Base-by-base conservation (phyloP, 352 stramenopile genomes). In the Globisporangium nodosum region DNA sequence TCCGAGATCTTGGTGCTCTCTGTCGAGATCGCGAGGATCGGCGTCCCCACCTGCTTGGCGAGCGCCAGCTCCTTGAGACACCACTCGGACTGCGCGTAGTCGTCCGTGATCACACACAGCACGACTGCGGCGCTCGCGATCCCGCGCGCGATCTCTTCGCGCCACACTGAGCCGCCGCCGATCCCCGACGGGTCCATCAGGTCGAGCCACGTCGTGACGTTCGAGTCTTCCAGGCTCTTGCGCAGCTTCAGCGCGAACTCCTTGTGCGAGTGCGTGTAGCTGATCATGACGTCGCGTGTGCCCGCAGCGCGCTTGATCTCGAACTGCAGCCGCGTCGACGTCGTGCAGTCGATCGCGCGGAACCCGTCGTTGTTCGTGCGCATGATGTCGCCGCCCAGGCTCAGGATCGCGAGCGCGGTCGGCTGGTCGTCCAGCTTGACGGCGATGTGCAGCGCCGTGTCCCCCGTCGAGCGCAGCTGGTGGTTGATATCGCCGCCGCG, bases 401-500 rank as follows among this genome's bases (percentile, higher is more conserved):
- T 88, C 51, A 93, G 50, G 51, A 93, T 58, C 9, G 83, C 74
- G 30, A 90, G 68, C 3, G 83, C 83, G 27, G 81, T 93, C 47
- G 82, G 71, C 39, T 86, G 66, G 50, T 93, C 82, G 20, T 89
- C 78, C n/a, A 90, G 58, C 57, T 93, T 93, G 9, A 93, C 82
- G 24, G 83, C 83, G 42, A 93, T 68, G 49, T 92, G 83, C 8
- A 93, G 62, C 8, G 83, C 83, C 3, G 83, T 90, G 55, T 93
- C 83, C 0, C 83, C 83, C 18, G 78, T 85, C 1, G 68, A 74
- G 15, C 70, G 70, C 33, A 92, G 59, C 48, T 87, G 81, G 48
- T 87, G 73, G 52, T 92, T 92, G 53, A 93, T 90, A 35, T 91
- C 78, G 9, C 77, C 81, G 4, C 81, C 81, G 46, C 69, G 70